Percentiles rank a stretch among this genome's conserved stretches.
Evolutionary conservation across 495 filamentous ascomycete genomes (phyloP).

Genomic region (Trichoderma gamsii): DNA sequence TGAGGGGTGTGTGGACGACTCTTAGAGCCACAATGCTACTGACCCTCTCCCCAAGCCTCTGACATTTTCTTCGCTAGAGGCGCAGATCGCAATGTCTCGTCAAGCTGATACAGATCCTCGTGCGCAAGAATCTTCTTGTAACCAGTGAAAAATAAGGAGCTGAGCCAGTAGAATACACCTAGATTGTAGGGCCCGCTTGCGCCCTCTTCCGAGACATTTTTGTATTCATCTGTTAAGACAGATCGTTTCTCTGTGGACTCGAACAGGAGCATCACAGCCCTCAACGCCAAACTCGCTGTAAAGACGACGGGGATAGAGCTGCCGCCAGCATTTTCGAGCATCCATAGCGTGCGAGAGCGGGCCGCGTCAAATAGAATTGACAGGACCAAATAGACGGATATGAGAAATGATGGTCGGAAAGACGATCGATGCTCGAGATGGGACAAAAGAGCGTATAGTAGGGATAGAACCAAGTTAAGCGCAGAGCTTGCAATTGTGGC

Average conservation of each 20-base stretch:
- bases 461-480: not conserved
- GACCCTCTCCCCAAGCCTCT: not conserved
- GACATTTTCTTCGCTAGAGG: not conserved
- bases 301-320: not conserved
- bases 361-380: not conserved
- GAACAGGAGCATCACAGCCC: not conserved
- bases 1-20: too few relatives aligned
- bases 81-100: not conserved
- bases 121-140: not conserved
- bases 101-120: not conserved
- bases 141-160: not conserved
- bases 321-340: not conserved
- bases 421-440: not conserved
- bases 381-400: not conserved
- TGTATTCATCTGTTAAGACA: not conserved
- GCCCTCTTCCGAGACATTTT: not conserved
- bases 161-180: not conserved
- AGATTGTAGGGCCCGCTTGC: not conserved
- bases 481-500: not conserved
- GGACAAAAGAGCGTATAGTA: not conserved
- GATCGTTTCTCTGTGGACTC: not conserved
- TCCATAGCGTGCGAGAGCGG: not conserved
- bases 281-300: not conserved
- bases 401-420: not conserved
- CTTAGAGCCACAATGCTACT: not conserved